Conservation (phyloP, 1,284 basidiomycete species). For the Earliella scabrosa region DNA sequence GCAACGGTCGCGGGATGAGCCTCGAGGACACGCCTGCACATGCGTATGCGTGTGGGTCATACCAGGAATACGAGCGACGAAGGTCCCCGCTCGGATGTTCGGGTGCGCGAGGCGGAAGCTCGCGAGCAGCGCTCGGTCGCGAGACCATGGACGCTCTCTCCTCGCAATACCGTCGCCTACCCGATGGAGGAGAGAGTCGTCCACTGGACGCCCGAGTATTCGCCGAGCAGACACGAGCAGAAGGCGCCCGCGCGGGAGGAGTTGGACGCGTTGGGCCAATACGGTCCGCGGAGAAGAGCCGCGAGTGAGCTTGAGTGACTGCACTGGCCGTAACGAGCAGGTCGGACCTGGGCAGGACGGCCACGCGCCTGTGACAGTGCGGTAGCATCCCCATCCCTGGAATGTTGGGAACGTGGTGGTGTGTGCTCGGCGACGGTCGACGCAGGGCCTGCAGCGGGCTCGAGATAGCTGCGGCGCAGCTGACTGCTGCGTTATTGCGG, state of each 20-base stretch:
- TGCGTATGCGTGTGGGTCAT: not conserved
- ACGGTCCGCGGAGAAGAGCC: slow-evolving; percentile 2
- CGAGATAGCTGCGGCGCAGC: slow-evolving; percentile 7
- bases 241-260: not conserved
- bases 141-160: too few relatives aligned
- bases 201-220: slow-evolving; percentile 21
- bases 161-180: too few relatives aligned
- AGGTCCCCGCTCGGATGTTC: not conserved
- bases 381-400: too few relatives aligned
- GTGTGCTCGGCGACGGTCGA: slow-evolving; percentile 11
- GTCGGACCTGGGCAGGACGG: too few relatives aligned
- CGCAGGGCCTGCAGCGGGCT: not conserved
- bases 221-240: too few relatives aligned
- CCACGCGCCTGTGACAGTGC: too few relatives aligned
- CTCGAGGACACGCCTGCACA: not conserved
- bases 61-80: too few relatives aligned
- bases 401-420: not conserved
- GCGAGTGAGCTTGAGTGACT: not conserved
- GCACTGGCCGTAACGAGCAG: too few relatives aligned
- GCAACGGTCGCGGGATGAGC: not conserved
- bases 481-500: slow-evolving; percentile 14
- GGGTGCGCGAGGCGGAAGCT: slow-evolving; percentile 3
- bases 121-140: not conserved
- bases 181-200: too few relatives aligned
- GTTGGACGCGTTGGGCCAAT: slow-evolving; percentile 3